Evolutionary conservation across 225 moss, liverwort and hornwort species (phyloP), one percentile per base, ranked within the genome.

Genomic region (Pseudoscleropodium purum): DNA sequence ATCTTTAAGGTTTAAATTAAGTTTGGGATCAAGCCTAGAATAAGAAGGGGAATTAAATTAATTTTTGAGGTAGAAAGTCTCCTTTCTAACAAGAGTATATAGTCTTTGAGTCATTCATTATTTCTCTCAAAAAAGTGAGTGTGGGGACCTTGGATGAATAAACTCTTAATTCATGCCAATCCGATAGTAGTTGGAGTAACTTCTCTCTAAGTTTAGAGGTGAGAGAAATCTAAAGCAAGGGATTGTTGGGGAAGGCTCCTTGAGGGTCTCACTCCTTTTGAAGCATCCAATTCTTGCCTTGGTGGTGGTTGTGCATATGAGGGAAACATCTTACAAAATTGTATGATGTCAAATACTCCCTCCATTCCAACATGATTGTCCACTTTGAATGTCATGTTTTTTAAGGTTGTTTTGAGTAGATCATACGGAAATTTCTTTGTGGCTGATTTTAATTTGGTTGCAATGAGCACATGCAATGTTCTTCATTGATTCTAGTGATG

Each of bases 71-170:
- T 45, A 73, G 2, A 43, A 1, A 43, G 9, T 41, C 15, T 72
- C 9, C 3, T 9, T 1, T 72, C 15, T 9, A 27, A 72, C 0
- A 27, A 16, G 6, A 5, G 3, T 27, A 73, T 6, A 5, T 16
- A 43, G 16, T 27, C 16, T 8, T 41, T 4, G 2, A 73, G 5
- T 43, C 41, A 27, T 16, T 27, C 26, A 41, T 72, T 15, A 41
- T 5, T 41, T 72, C 26, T 72, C 5, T 9, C 1, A 1, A 72
- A 8, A 73, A 27, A 7, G n/a, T 15, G 18, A 9, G 5, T 41
- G 9, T 26, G n/a, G 1, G 26, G 43, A 43, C 16, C 2, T 27
- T 0, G 0, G 3, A 73, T 43, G 9, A 27, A 6, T 1, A 27
- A 7, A 16, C 0, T 9, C 5, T 43, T 16, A 73, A 43, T 43